Base-by-base conservation (phyloP, 2,329 filamentous ascomycete species). In the Penicillium sp. region DNA sequence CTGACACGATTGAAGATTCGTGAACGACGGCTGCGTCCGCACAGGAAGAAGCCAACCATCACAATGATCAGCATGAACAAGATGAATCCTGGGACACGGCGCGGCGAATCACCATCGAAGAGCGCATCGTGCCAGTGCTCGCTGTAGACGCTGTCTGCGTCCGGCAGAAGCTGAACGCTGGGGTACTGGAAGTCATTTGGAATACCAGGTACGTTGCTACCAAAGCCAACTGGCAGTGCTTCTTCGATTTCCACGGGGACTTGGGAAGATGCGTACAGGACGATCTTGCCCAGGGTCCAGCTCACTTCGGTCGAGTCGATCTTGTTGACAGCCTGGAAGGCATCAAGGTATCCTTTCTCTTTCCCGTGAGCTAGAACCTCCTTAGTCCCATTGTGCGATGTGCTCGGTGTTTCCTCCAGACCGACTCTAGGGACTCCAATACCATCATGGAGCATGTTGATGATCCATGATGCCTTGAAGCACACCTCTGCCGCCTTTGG, bases 391-490 rank as follows among this genome's bases (percentile, higher is more conserved):
- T 96, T 96, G 55, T 85, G 80, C 13, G 77, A 77, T 0, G 80
- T 78, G 7, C 71, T 69, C 9, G 75, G 70, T 0, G 81, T 79
- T 18, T 85, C 78, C 63, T 96, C 93, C 13, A 96, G 75, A 0
- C 90, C 91, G 5, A 94, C 81, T 47, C 92, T 84, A 5, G 95
- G 95, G 48, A 99, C 86, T 0, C 94, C 95, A 61, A 99, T 97
- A 2, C 94, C 94, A 59, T 97, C 91, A 67, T 99, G 93, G 4
- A 99, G 81, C 67, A 99, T 88, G 65, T 95, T 99, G 69, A 99
- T 96, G 43, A 99, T 80, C 94, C 95, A 99, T 5, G 91, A 94
- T 0, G 94, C 92, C 73, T 99, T 99, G 81, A 99, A 99, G 72
- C 94, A 99, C 1, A 96, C 90, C 68, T 96, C 87, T 60, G 88